Evolutionary conservation across 176 grass and related monocot genomes (phyloP), one percentile per base, ranked within the genome.

Genomic region (Oryza punctata): DNA sequence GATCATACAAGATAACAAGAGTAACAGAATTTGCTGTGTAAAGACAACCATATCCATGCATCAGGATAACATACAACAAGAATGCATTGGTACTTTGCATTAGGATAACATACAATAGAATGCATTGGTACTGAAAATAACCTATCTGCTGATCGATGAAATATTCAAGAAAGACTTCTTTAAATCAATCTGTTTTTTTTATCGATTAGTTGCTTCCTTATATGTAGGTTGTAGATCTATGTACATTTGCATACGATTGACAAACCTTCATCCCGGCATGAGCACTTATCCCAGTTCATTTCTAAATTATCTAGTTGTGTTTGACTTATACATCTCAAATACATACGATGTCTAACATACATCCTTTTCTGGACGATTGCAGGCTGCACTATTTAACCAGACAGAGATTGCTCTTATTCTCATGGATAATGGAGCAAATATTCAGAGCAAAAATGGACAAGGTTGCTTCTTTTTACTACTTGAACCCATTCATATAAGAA

Each of bases 311-410:
- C 40, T 41, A 67, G 15, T 77, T 45, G 6, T 72, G 21, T 61
- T 46, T 70, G 33, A 14, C 63, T 44, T 57, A 59, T 76, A 66
- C 16, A 45, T 54, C 19, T 18, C 41, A 57, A 60, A 14, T 43
- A 6, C 16, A 29, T 70, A 6, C 24, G 25, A 24, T 4, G 49
- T 85, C n/a, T 90, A 46, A 80, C 75, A 16, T 61, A 57, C 65
- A 57, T 63, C 24, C 73, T 29, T 69, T 21, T 90, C 26, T 63
- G 33, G 65, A 74, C 12, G 18, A 84, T 81, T 84, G 75, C 89
- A 99, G 97, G 97, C 97, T 73, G 97, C 93, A n/a, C 68, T 99
- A 52, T 99, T 99, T 88, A 99, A 99, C 83, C 97, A 96, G 84
- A 99, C 97, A 37, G 93, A 96, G 76, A 96, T 99, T 89, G 88